A percentile compares a stretch with the other conserved stretches of the same genome.
phyloP scores from a whole-genome alignment of 169 alveolate genomes.

The Eimeria tenella region DNA sequence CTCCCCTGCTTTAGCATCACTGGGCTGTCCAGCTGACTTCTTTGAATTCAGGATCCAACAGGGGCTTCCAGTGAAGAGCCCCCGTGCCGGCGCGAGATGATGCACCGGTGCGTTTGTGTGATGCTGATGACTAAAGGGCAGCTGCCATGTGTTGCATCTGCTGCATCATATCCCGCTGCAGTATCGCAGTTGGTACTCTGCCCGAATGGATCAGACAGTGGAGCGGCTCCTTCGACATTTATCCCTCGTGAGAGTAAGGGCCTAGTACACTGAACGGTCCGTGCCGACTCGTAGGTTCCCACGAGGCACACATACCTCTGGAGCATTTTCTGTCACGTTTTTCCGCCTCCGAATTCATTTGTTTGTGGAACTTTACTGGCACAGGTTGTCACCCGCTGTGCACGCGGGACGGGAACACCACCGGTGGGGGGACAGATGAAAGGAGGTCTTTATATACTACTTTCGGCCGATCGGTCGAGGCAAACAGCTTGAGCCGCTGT shows the following conservation, averaged over 20 bases:
- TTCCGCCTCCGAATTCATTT: background rate
- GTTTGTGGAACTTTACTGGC: background rate
- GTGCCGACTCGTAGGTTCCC: background rate
- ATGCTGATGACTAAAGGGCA: background rate
- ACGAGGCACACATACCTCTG: slow-evolving; percentile 64
- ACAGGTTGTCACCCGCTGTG: slow-evolving; percentile 7
- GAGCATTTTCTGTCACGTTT: background rate
- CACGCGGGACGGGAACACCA: slow-evolving; percentile 4
- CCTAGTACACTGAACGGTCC: background rate
- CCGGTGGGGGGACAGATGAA: background rate
- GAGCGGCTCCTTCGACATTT: background rate
- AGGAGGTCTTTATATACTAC: background rate
- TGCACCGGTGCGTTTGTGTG: background rate
- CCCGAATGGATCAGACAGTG: background rate
- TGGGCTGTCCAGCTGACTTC: too few relatives aligned
- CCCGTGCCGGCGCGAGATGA: background rate
- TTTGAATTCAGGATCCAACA: too few relatives aligned
- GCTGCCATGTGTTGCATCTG: background rate
- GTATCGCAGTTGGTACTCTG: background rate
- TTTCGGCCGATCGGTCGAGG: too few relatives aligned
- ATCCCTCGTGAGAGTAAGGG: background rate
- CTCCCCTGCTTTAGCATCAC: too few relatives aligned
- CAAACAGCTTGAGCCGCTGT: too few relatives aligned
- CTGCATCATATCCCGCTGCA: background rate
- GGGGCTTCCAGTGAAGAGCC: too few relatives aligned